A percentile compares a stretch with the other conserved stretches of the same genome.
Conservation (phyloP, 2,329 filamentous ascomycete genomes). For the Tolypocladium sp. region DNA sequence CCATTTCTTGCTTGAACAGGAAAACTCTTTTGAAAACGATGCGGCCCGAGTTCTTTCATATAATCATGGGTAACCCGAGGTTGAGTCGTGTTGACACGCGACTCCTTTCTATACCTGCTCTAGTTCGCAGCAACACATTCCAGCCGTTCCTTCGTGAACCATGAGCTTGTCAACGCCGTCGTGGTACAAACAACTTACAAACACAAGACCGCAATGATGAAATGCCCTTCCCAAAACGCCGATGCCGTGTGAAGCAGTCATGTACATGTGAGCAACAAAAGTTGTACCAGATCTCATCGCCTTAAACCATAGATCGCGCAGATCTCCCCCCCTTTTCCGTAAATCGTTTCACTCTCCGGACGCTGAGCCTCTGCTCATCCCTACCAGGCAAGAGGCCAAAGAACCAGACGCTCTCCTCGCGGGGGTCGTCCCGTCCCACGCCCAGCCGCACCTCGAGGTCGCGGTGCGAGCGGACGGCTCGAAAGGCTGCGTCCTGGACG, state of each 20-base stretch:
- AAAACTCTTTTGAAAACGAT: neutral
- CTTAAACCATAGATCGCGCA: conserved; percentile 16
- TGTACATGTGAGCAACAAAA: neutral
- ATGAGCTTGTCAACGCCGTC: neutral
- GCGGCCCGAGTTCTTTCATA: neutral
- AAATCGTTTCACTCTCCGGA: conserved; percentile 34
- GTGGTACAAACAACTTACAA: neutral
- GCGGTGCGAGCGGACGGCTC: conserved; percentile 53
- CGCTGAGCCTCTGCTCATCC: conserved; percentile 32
- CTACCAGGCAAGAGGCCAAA: conserved; percentile 33
- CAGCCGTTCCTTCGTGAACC: conserved; percentile 1
- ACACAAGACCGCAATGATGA: neutral
- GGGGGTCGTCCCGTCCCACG: conserved; percentile 31
- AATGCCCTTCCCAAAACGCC: neutral
- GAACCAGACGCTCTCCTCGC: conserved; percentile 42
- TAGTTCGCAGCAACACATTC: neutral
- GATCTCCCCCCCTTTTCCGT: conserved; percentile 29
- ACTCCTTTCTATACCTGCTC: neutral
- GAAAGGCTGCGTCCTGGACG: conserved; percentile 63
- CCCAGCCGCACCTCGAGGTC: conserved; percentile 65
- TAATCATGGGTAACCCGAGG: neutral
- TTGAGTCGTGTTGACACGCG: neutral
- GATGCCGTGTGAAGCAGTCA: neutral
- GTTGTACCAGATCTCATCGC: neutral
- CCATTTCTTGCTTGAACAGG: neutral